These are phyloP conservation scores for Filobasidium uniguttulatum DNA, from an alignment of 1,284 basidiomycete species.

Conservation along the genomic window DNA sequence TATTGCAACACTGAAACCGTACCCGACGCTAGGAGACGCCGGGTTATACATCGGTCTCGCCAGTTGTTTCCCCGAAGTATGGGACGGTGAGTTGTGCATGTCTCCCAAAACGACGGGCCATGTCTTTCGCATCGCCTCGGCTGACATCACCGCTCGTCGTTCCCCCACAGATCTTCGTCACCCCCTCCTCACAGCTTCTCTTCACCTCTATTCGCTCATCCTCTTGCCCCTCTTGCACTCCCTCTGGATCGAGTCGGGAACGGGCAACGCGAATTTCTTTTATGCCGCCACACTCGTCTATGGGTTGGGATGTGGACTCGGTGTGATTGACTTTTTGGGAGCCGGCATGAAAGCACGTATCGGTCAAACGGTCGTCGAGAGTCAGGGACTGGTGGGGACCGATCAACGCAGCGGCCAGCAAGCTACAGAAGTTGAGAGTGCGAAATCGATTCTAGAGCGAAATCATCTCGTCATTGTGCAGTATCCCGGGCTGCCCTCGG, in stretches of 20 bases:
- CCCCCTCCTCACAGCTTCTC: conserved; percentile 68
- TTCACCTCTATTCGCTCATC: conserved; percentile 70
- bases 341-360: conserved; percentile 60
- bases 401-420: too few relatives aligned
- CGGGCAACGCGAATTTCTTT: conserved; percentile 97
- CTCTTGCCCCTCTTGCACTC: conserved; percentile 84
- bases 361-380: conserved; percentile 20
- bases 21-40: conserved; percentile 78
- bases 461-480: conserved; percentile 11
- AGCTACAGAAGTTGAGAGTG: not conserved
- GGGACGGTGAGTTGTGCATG: conserved; percentile 13
- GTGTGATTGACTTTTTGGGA: conserved; percentile 65
- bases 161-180: conserved; percentile 57
- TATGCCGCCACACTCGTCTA: conserved; percentile 92
- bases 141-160: not conserved
- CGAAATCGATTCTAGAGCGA: conserved; percentile 7
- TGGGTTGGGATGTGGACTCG: conserved; percentile 71
- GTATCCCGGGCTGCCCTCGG: conserved; percentile 14
- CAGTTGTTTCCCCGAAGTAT: conserved; percentile 64
- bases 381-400: not conserved
- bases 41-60: conserved; percentile 72
- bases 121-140: not conserved
- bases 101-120: not conserved
- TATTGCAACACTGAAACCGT: conserved; percentile 75
- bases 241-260: conserved; percentile 80